Conservation (phyloP, 2,329 filamentous ascomycete genomes). For the Cercospora zeae-maydis region DNA sequence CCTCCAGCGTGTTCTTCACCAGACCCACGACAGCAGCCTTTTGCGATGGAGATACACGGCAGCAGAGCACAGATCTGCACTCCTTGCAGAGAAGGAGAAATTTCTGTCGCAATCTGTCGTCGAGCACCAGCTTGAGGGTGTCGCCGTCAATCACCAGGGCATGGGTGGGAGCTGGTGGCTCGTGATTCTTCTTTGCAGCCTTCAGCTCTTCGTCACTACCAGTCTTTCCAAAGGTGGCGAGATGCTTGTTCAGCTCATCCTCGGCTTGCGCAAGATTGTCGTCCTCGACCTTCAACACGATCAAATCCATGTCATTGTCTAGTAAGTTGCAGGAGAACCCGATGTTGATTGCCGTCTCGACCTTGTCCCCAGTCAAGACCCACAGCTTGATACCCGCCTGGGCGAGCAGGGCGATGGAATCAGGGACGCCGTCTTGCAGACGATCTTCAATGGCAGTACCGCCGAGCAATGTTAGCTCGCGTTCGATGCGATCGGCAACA, state of each 20-base stretch:
- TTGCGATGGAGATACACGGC: conserved; percentile 92
- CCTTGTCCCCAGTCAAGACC: conserved; percentile 97
- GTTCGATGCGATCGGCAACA: conserved; percentile 86
- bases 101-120: conserved; percentile 79
- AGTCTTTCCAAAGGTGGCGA: conserved; percentile 70
- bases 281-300: conserved; percentile 81
- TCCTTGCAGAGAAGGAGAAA: conserved; percentile 95
- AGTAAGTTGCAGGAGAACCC: conserved; percentile 97
- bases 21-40: conserved; percentile 96
- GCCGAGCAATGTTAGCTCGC: conserved; percentile 79
- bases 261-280: conserved; percentile 63
- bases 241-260: conserved; percentile 68
- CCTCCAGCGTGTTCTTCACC: conserved; percentile 91
- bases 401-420: conserved; percentile 86
- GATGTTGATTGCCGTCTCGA: conserved; percentile 99
- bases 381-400: conserved; percentile 96
- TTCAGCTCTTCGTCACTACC: conserved; percentile 83
- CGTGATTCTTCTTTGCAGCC: conserved; percentile 75
- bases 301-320: conserved; percentile 95
- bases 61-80: conserved; percentile 94
- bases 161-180: conserved; percentile 81
- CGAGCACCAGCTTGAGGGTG: conserved; percentile 80
- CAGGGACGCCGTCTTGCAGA: conserved; percentile 92
- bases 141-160: conserved; percentile 94
- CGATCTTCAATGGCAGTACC: conserved; percentile 97